A percentile compares a stretch with the other conserved stretches of the same genome.
Evolutionary conservation across 2,329 filamentous ascomycete species (phyloP).

Genomic region (Aspergillus puulaauensis): DNA sequence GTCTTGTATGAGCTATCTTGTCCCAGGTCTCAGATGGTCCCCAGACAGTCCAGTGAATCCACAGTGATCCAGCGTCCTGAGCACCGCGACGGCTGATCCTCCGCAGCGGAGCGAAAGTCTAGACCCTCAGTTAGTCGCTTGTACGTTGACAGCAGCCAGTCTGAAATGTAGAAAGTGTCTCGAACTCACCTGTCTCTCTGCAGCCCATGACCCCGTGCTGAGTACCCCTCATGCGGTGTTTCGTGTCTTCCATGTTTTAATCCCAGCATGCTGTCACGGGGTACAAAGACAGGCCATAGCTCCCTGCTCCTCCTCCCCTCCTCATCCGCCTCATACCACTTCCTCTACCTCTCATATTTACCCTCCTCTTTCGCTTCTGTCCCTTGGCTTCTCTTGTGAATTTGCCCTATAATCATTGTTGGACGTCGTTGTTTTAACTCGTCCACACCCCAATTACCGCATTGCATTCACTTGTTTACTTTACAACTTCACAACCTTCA

Average conservation of each 20-base stretch:
- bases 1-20: too few relatives aligned
- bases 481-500: background rate
- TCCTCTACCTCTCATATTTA: background rate
- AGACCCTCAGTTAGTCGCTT: background rate
- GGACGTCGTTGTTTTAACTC: background rate
- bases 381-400: background rate
- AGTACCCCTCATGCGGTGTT: slow-evolving; percentile 8
- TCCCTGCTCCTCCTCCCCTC: slow-evolving; percentile 1
- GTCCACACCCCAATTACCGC: background rate
- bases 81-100: slow-evolving; percentile 1
- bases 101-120: slow-evolving; percentile 3
- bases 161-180: background rate
- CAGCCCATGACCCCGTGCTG: slow-evolving; percentile 5
- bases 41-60: too few relatives aligned
- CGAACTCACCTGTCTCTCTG: slow-evolving; percentile 6
- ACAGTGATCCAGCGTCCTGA: background rate
- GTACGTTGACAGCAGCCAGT: background rate
- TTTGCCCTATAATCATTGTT: background rate
- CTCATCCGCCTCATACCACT: background rate
- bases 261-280: slow-evolving; percentile 16
- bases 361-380: background rate
- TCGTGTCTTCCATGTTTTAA: slow-evolving; percentile 14
- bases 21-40: too few relatives aligned
- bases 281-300: slow-evolving; percentile 10
- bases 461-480: slow-evolving; percentile 5